phyloP scores from a whole-genome alignment of 306 rosid genomes.

The Rosa multiflora region DNA sequence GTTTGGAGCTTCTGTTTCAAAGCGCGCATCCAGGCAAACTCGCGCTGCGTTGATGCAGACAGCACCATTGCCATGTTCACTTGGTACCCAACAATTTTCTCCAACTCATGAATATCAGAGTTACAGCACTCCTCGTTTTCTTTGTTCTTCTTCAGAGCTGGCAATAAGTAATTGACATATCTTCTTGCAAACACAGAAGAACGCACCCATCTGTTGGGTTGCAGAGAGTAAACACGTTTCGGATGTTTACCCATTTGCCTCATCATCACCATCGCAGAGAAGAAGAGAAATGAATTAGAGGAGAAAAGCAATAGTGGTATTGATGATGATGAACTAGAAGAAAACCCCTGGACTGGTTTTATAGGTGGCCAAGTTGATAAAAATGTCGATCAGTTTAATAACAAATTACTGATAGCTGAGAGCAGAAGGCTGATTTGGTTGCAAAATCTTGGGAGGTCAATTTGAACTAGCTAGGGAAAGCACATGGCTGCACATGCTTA shows the following conservation, averaged over 20 bases:
- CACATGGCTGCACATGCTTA: constrained; percentile 85
- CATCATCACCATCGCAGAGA: constrained; percentile 29
- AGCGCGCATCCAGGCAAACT: constrained; percentile 64
- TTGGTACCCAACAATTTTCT: constrained; percentile 44
- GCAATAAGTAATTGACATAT: constrained; percentile 49
- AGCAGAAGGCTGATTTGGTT: constrained; percentile 16
- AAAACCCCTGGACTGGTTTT: not conserved
- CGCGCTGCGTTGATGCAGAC: constrained; percentile 35
- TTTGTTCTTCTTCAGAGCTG: constrained; percentile 48
- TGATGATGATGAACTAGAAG: not conserved
- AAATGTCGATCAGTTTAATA: not conserved
- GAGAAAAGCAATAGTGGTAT: not conserved
- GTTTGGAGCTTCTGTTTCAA: constrained; percentile 48
- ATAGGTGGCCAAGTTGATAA: not conserved
- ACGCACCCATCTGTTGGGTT: constrained; percentile 39
- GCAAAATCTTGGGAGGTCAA: constrained; percentile 38
- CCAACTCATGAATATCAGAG: constrained; percentile 5
- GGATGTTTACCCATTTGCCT: constrained; percentile 37
- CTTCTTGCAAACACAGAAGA: constrained; percentile 45
- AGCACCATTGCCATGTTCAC: constrained; percentile 74
- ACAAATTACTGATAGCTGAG: not conserved
- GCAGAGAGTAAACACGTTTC: constrained; percentile 44
- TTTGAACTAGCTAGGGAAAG: constrained; percentile 26
- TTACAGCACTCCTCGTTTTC: constrained; percentile 17
- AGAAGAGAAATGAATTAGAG: not conserved